Evolutionary conservation across 768 basidiomycete genomes (phyloP), one percentile per base, ranked within the genome.

Genomic region (Scleroderma bovista): DNA sequence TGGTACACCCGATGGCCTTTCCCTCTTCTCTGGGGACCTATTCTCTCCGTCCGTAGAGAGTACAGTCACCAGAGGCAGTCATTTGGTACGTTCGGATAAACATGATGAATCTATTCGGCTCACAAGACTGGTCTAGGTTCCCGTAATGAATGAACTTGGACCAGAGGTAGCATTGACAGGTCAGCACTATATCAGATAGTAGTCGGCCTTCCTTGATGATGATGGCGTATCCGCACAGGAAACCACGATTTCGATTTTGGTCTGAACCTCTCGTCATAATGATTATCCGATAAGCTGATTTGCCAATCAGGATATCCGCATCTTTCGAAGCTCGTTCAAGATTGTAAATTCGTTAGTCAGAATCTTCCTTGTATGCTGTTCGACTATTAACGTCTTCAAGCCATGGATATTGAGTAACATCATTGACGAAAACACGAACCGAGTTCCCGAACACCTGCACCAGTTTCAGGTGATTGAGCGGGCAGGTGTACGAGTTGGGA

Each of bases 231-330:
- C 17, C 40, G 32, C 47, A 13, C 52, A 90, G 89, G 92, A 5
- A 94, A 96, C 62, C 93, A 96, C 56, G 93, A 94, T 57, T 93
- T 93, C 65, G 93, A 94, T 67, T 90, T 88, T 56, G 88, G 87
- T 86, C 50, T 43, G 69, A 51, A 20, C 16, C 8, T 11, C 34
- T 46, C 20, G 1, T 22, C 22, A 46, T 23, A 45, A 11, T 9
- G 47, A 19, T 22, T 46, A 36, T 52, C 19, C 10, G 19, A 4
- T n/a, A 16, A 10, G 31, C 50, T 54, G 16, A 48, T 41, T n/a
- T 49, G 12, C 33, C n/a, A n/a, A 22, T 6, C 41, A 83, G 81
- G 83, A 39, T 86, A 83, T 61, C 79, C 75, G 16, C 81, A 86
- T 59, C 71, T 85, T 20, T 74, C 76, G 12, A 79, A 80, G 58